Percentiles rank a stretch among this genome's conserved stretches.
Evolutionary conservation across 352 stramenopile genomes (phyloP).

Genomic region (Phytopythium sindhum): DNA sequence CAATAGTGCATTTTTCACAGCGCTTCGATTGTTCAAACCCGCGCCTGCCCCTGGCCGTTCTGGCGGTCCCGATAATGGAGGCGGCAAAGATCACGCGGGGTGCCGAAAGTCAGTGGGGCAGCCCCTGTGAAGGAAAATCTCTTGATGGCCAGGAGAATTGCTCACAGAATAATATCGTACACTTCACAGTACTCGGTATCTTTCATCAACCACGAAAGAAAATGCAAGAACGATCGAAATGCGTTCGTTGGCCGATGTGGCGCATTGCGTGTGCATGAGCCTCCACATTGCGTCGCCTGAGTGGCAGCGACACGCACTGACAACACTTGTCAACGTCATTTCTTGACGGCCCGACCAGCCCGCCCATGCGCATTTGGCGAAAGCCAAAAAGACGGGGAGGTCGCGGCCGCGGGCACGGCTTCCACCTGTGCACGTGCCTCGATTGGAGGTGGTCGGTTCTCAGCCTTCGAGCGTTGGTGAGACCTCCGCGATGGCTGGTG

Average conservation of each 20-base stretch:
- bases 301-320: neutral
- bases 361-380: neutral
- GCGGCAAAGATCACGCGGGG: neutral
- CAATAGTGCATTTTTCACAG: no score
- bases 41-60: neutral
- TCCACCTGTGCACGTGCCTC: neutral
- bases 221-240: neutral
- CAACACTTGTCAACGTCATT: neutral
- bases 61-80: neutral
- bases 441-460: neutral
- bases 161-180: no score
- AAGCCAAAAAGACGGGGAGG: neutral
- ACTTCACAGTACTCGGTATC: no score
- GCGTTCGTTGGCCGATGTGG: no score
- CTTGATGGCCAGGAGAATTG: no score
- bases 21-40: no score
- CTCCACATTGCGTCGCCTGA: neutral
- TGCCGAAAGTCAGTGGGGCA: no score
- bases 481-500: neutral
- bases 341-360: neutral
- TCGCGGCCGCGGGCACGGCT: no score
- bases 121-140: no score
- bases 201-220: neutral
- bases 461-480: no score
- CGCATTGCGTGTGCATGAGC: neutral